Conservation (phyloP, 2,329 filamentous ascomycete species). For the Cladosporium cucumerinum region DNA sequence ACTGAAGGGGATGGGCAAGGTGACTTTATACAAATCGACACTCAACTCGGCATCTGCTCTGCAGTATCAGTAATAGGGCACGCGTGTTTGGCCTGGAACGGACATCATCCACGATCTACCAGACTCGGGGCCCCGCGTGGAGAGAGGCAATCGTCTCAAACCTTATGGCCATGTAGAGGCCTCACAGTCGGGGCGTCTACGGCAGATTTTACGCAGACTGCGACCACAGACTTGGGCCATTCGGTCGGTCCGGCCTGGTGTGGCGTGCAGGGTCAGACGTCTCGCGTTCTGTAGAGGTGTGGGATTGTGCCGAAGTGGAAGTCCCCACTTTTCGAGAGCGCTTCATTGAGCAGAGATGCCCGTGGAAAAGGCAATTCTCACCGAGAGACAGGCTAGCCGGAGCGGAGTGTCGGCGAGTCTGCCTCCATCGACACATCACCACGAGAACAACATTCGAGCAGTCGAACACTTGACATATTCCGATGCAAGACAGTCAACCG, state of each 20-base stretch:
- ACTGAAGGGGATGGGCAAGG: background rate
- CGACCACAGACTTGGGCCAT: background rate
- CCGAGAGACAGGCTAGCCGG: background rate
- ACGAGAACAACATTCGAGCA: background rate
- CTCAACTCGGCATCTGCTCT: background rate
- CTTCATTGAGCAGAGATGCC: background rate
- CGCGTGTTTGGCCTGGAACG: background rate
- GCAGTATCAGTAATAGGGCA: background rate
- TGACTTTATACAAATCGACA: background rate
- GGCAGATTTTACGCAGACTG: background rate
- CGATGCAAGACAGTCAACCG: background rate
- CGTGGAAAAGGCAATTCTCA: background rate
- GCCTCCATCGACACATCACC: background rate
- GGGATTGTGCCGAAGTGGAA: background rate
- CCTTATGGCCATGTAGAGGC: background rate
- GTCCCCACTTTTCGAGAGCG: background rate
- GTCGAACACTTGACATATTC: background rate
- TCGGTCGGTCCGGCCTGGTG: background rate
- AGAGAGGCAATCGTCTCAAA: slow-evolving; percentile 1
- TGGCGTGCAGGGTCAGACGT: background rate
- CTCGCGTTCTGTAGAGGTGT: background rate
- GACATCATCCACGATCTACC: background rate
- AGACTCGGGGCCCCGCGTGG: slow-evolving; percentile 3
- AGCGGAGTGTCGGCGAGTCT: background rate
- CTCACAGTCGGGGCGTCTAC: background rate